Evolutionary conservation across 2,329 filamentous ascomycete species (phyloP), one percentile per base, ranked within the genome.

Genomic region (Byssochlamys sp.): DNA sequence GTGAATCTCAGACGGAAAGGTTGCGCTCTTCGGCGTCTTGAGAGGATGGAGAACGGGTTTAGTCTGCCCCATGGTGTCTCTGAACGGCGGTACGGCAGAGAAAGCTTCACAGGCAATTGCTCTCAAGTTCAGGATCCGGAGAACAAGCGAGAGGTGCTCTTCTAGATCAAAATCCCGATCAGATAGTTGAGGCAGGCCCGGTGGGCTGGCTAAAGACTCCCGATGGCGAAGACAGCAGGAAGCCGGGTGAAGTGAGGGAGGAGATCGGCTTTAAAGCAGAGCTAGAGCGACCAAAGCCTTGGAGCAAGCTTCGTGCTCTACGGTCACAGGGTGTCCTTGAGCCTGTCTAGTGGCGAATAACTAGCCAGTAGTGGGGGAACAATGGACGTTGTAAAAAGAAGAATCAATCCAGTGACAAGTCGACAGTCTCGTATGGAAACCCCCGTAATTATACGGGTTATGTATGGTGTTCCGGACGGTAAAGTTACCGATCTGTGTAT

Each of bases 1-100:
- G 52, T 86, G 67, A 73, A 87, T 71, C 62, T 81, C 79, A 4
- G 80, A 82, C 19, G 80, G 80, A 58, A 79, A 76, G 11, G 70
- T 72, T 53, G 73, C 66, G 4, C 69, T 69, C 55, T 73, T 75
- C n/a, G 75, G 73, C 6, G 76, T 78, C 59, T 76, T 73, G 26
- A 78, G 67, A 29, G 73, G 73, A 58, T 71, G 69, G 19, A 77
- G 69, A 19, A 68, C 60, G 11, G 74, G 75, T 59, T 74, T 76
- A 11, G 65, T 64, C 11, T 63, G 62, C 19, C 67, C 65, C 69
- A 71, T 70, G 31, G 28, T 59, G 52, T 45, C 12, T 31, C 45
- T 19, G 50, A 45, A 53, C 62, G 59, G 53, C 28, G 33, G 27
- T 29, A 28, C 25, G 29, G 28, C n/a, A 27, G 49, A 55, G 51